A percentile compares a stretch with the other conserved stretches of the same genome.
phyloP scores from a whole-genome alignment of 768 basidiomycete genomes.

The Collybia sp. region DNA sequence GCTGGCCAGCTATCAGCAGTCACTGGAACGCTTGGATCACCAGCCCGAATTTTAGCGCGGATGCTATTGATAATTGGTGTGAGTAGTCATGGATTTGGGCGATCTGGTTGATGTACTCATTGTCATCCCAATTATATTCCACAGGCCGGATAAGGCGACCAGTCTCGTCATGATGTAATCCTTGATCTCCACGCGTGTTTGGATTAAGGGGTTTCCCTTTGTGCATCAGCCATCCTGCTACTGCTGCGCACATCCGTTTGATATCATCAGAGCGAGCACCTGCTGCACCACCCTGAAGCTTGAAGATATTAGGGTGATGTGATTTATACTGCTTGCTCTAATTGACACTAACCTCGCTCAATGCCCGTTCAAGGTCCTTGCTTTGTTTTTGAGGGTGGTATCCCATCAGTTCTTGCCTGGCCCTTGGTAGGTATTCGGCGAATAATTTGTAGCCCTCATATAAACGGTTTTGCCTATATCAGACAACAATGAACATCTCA shows the following conservation, averaged over 20 bases:
- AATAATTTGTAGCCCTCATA: too few species aligned
- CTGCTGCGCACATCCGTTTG: neutral
- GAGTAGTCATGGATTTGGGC: too few species aligned
- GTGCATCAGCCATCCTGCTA: neutral
- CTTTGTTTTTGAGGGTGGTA: too few species aligned
- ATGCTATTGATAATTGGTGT: neutral
- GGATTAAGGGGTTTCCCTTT: neutral
- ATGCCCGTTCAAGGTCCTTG: too few species aligned
- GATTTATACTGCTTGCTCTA: neutral
- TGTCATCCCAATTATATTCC: constrained; percentile 12
- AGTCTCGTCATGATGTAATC: constrained; percentile 13
- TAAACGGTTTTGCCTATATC: too few species aligned
- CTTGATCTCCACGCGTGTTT: neutral
- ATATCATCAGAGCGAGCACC: constrained; percentile 1
- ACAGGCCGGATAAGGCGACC: constrained; percentile 13
- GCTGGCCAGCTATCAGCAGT: constrained; percentile 12
- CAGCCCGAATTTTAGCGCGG: constrained; percentile 7
- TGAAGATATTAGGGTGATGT: neutral
- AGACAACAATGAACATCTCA: too few species aligned
- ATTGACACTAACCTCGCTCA: neutral
- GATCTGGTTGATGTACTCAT: neutral
- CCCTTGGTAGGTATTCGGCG: too few species aligned
- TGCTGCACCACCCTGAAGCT: constrained; percentile 1
- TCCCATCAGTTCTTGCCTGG: too few species aligned
- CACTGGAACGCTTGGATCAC: constrained; percentile 9